These are phyloP conservation scores for Juncus effusus DNA, from an alignment of 176 grass and related monocot species.

Conservation along the genomic window DNA sequence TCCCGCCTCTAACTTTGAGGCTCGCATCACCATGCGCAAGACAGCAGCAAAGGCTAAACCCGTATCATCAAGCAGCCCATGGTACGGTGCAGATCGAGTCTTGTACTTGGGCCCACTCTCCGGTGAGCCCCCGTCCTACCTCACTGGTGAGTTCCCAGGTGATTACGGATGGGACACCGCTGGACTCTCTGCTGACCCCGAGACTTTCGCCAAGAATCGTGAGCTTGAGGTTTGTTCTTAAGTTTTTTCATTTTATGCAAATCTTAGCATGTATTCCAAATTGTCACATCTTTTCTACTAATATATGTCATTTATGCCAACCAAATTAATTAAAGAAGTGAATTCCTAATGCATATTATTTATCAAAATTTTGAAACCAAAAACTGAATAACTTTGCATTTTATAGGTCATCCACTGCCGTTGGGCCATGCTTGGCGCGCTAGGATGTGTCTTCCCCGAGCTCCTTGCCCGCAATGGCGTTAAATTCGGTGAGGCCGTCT, in stretches of 20 bases:
- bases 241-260: too few species aligned
- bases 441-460: slow-evolving; percentile 77
- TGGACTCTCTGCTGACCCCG: slow-evolving; percentile 35
- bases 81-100: slow-evolving; percentile 12
- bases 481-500: slow-evolving; percentile 78
- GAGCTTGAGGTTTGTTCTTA: slow-evolving; percentile 38
- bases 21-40: slow-evolving; percentile 15
- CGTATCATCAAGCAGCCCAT: not conserved
- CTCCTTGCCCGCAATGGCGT: slow-evolving; percentile 54
- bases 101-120: slow-evolving; percentile 17
- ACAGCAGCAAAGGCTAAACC: not conserved
- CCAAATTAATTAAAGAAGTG: too few species aligned
- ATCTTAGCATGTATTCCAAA: too few species aligned
- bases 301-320: too few species aligned
- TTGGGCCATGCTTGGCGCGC: slow-evolving; percentile 67
- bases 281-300: too few species aligned
- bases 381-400: too few species aligned
- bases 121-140: slow-evolving; percentile 15
- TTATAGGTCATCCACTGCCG: slow-evolving; percentile 53
- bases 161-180: slow-evolving; percentile 48
- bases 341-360: too few species aligned
- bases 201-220: slow-evolving; percentile 73
- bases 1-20: not conserved
- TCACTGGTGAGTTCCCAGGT: slow-evolving; percentile 45
- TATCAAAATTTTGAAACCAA: too few species aligned